phyloP scores from a whole-genome alignment of 257 asterid species.

The Schizonepeta tenuifolia region DNA sequence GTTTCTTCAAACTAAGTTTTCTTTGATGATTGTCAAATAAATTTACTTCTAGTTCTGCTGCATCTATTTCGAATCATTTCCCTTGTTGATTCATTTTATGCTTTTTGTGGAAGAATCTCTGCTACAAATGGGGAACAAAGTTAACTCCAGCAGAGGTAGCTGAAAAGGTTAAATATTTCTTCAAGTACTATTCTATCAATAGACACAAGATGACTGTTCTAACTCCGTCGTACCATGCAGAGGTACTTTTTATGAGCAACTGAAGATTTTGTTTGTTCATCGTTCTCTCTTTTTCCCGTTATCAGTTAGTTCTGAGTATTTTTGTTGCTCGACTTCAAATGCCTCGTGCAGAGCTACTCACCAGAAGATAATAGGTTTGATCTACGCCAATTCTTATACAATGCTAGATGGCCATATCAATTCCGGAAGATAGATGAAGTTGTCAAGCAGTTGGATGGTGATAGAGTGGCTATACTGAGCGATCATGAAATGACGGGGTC shows the following conservation, averaged over 20 bases:
- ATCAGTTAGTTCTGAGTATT: neutral
- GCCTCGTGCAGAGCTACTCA: conserved; percentile 58
- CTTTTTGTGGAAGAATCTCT: conserved; percentile 65
- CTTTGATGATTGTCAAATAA: neutral
- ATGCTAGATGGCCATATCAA: conserved; percentile 87
- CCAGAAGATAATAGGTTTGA: conserved; percentile 95
- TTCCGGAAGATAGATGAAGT: conserved; percentile 83
- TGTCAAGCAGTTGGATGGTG: conserved; percentile 52
- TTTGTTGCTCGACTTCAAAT: conserved; percentile 17
- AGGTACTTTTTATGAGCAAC: conserved; percentile 48
- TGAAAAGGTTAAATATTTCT: conserved; percentile 89
- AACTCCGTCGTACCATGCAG: conserved; percentile 93
- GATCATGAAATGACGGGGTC: conserved; percentile 7
- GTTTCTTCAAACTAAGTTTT: neutral
- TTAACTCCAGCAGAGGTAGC: conserved; percentile 77
- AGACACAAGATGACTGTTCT: conserved; percentile 95
- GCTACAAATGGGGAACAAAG: conserved; percentile 87
- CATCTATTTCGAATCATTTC: conserved; percentile 2
- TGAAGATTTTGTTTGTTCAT: neutral
- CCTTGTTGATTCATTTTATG: neutral
- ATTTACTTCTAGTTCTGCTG: neutral
- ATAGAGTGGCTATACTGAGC: conserved; percentile 32
- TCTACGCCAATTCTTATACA: conserved; percentile 88
- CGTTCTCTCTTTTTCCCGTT: neutral
- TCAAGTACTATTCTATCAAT: conserved; percentile 88